phyloP scores from a whole-genome alignment of 2,329 filamentous ascomycete species.

The Sclerotinia borealis region DNA sequence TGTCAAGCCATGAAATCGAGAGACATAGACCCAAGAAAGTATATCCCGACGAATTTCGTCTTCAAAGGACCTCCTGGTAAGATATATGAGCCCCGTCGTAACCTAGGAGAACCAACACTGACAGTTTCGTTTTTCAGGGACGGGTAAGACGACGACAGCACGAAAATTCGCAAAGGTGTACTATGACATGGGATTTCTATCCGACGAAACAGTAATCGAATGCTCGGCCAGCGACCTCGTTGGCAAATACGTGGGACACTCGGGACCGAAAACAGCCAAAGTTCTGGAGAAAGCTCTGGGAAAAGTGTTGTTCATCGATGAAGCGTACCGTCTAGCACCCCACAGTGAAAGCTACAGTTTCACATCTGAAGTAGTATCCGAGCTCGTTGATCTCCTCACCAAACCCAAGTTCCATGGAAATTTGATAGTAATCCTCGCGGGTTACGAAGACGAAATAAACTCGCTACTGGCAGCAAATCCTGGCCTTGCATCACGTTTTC shows the following conservation, averaged over 20 bases:
- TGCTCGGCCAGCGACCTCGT: slow-evolving; percentile 62
- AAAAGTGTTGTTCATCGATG: slow-evolving; percentile 6
- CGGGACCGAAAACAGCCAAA: slow-evolving; percentile 35
- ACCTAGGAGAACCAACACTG: no score
- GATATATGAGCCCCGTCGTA: no score
- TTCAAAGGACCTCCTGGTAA: slow-evolving; percentile 44
- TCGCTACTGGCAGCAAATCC: slow-evolving; percentile 43
- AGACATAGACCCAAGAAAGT: slow-evolving; percentile 42
- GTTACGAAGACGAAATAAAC: slow-evolving; percentile 49
- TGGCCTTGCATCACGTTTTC: slow-evolving; percentile 47
- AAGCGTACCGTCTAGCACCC: slow-evolving; percentile 4
- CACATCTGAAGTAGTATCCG: slow-evolving; percentile 67
- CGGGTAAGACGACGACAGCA: slow-evolving; percentile 66
- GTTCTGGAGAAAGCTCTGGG: slow-evolving; percentile 4
- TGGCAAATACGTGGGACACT: slow-evolving; percentile 61
- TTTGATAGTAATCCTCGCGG: slow-evolving; percentile 47
- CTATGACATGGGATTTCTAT: slow-evolving; percentile 66
- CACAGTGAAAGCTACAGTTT: slow-evolving; percentile 56
- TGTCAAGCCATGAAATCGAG: slow-evolving; percentile 39
- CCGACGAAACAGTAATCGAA: slow-evolving; percentile 52
- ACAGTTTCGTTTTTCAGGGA: slow-evolving; percentile 35
- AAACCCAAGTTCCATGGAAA: slow-evolving; percentile 41
- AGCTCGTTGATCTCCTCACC: slow-evolving; percentile 51
- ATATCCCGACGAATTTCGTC: slow-evolving; percentile 50
- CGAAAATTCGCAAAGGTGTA: slow-evolving; percentile 68